Base-by-base conservation (phyloP, 441 rosid genomes). In the Melastoma candidum region DNA sequence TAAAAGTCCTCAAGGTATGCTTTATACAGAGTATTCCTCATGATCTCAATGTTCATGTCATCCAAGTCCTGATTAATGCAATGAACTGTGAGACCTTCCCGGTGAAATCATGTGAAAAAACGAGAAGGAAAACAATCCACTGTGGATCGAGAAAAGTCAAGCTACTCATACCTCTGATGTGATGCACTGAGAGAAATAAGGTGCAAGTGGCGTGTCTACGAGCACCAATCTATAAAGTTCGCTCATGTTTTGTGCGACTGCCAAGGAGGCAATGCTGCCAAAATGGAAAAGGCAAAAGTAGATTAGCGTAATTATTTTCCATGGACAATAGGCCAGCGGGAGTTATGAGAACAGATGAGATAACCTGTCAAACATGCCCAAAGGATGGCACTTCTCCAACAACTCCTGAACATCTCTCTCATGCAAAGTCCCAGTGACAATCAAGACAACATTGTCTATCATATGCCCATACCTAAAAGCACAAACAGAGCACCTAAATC, bases 361-460 rank as follows among this genome's bases (percentile, higher is more conserved):
- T 2, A 59, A 92, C 98, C 98, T 92, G 80, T 92, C 98, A 74
- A 92, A 92, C 98, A 92, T 92, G 83, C 98, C 98, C 70, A 92
- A 64, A 63, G 98, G 98, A 62, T 92, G 98, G 60, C 98, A 92
- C 56, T 92, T 92, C 80, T 92, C 98, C 56, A 92, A 60, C 53
- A 92, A 72, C 63, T 92, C 98, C 54, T 88, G 97, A 60, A 88
- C 98, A 74, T 92, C 98, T 70, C 98, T 84, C 82, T 92, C 98
- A 47, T 92, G 97, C 82, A 92, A 60, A 56, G 98, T 88, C 51
- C 98, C 98, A 49, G 98, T 85, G 60, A 92, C 97, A 77, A 92
- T 92, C 74, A 92, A 73, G 64, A 92, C 98, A 59, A 92, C 97
- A 79, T 92, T 92, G 74, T 92, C 98, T 68, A 92, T 92, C 98